Base-by-base conservation (phyloP, 1,139 yeast genomes). In the Candida smagusa region DNA sequence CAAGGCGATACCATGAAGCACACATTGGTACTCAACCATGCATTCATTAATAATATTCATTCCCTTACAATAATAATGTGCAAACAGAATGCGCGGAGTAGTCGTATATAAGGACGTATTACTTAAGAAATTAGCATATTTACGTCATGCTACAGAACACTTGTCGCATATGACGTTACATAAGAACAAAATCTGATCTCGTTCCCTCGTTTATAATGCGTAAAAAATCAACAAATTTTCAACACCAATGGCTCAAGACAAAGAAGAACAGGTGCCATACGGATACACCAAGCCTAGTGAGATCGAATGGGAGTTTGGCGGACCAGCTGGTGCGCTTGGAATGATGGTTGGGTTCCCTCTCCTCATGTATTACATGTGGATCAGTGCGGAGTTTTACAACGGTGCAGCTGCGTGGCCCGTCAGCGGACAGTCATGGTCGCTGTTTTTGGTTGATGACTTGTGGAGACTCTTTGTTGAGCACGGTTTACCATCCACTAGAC, bases 351-450 rank as follows among this genome's bases (percentile, higher is more conserved):
- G 95, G 2, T 94, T 92, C 67, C 98, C 98, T 5, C 58, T 83
- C 37, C 72, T 94, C 55, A 92, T 92, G 98, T 87, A 85, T 76
- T 92, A 92, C 65, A 84, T 92, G 92, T 92, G 96, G 95, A 80
- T 90, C 41, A 77, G 90, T 55, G 92, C 94, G 43, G 75, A 79
- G 49, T 88, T 84, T 61, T 86, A 88, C 61, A 68, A 68, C 45
- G 95, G 96, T 3, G 58, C 67, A 34, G 74, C 87, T 27, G 88
- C 96, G 19, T 65, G 73, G 62, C 97, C 96, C 2, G 54, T 61
- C 0, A 68, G 61, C 2, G 83, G 68, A 33, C 84, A 90, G 61
- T 47, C 81, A 2, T 72, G 81, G 75, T 32, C 41, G 1, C 76
- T 77, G 2, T 89, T 90, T 51, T 37, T 72, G 2, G 30, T 37